Evolutionary conservation across 768 basidiomycete species (phyloP), one percentile per base, ranked within the genome.

Genomic region (Rhizopogon salebrosus): DNA sequence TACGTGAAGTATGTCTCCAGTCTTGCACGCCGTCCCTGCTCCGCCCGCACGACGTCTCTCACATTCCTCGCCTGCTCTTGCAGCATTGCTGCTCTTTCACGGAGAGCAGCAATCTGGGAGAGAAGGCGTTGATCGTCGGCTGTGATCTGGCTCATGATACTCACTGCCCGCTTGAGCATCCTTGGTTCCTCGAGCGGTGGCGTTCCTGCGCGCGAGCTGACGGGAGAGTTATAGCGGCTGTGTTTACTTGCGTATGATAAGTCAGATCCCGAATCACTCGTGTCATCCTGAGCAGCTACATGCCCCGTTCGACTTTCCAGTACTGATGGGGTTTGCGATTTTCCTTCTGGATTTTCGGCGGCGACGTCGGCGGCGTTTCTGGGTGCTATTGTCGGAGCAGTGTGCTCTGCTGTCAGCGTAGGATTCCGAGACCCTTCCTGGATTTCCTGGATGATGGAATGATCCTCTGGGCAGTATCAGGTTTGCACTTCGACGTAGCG

Each of bases 1-100:
- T 68, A 60, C 16, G 55, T 57, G 27, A 63, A 70, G 24, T 58
- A 68, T 4, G 53, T 16, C 18, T 66, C 60, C 58, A 70, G 62
- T 18, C 68, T 54, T 39, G 64, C 58, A 45, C 64, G 52, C n/a
- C 68, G 52, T 8, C 57, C 62, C 14, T 18, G 53, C 49, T 68
- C 64, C 1, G 56, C 60, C 36, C 57, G 56, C 1, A 59, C 57
- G 2, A 61, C 54, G 8, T 61, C 59, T 9, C 68, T 64, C 26
- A 60, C 37, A 16, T 62, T 57, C 41, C 61, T 56, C 6, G 58
- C 62, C 37, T 51, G 59, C 38, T 59, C 57, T 20, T 58, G 54
- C n/a, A 65, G 54, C 35, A 55, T 56, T 26, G 52, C 58, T 10
- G 60, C 66, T 4, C 38, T 48, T 11, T 62, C 55, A 5, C 54